Base-by-base conservation (phyloP, 768 basidiomycete species). In the Termitomyces bulborhizus region DNA sequence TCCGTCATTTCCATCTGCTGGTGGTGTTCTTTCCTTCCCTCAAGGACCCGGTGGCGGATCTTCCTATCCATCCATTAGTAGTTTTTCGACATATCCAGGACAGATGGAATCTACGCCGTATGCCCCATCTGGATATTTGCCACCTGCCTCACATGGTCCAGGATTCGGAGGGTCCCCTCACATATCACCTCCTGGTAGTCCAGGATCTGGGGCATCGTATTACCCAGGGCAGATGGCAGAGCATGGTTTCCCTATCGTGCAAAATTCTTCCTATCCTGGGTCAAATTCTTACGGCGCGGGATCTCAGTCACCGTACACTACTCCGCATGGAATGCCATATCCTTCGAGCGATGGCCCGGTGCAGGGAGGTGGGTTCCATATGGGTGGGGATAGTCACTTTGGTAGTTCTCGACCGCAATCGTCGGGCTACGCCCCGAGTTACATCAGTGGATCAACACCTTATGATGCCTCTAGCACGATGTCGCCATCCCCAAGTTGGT, bases 251-350 rank as follows among this genome's bases (percentile, higher is more conserved):
- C 59, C 59, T 46, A 50, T 51, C 13, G 53, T 40, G 13, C 56
- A 60, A 21, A 57, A 57, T 26, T 61, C 66, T 54, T 64, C 68
- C 44, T 69, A 64, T 60, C 66, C 65, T 53, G 64, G 60, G 54
- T 60, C 58, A 40, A 44, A 41, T 53, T 55, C 57, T 43, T 60
- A 56, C 21, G 55, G 56, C 15, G 48, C 29, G 39, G 48, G 48
- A 11, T 53, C 60, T 21, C 57, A 46, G 31, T 42, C 44, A 32
- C 27, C 45, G 34, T 61, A 61, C 49, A 55, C 44, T 37, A 29
- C 40, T 27, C 54, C 40, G 5, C 50, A 57, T 52, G 56, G 53
- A 24, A 47, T 48, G 29, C 53, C 55, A 31, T 44, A 55, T 52
- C 51, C 46, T 36, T 9, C 50, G 44, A 57, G 29, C 12, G 55